Evolutionary conservation across 2,329 filamentous ascomycete genomes (phyloP), one percentile per base, ranked within the genome.

Genomic region (Nakataea oryzae): DNA sequence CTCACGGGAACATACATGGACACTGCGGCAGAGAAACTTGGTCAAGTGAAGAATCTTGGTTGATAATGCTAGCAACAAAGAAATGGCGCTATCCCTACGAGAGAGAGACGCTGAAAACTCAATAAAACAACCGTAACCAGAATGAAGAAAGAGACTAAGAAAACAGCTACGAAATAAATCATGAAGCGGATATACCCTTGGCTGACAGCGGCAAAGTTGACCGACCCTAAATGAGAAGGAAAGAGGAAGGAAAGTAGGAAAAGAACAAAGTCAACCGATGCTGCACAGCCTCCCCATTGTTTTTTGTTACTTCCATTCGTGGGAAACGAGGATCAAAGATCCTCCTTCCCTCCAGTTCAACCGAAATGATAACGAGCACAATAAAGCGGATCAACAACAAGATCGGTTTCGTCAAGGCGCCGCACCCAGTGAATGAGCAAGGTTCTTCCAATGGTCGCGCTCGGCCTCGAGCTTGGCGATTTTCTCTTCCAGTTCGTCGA

Each of bases 401-500:
- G 24, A 28, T 70, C 66, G 64, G 65, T 67, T 65, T 68, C 75
- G 64, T 73, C 73, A 62, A 81, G 71, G 47, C 26, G n/a, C n/a
- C n/a, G 59, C 41, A 55, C 59, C 54, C 28, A 56, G 34, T 41
- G 54, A 30, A 29, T 61, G 30, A 63, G 82, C 82, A 65, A 83
- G 72, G 66, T 75, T 75, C 79, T 86, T 87, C 85, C 85, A 88
- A 70, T 86, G 81, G 73, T 86, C 85, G 68, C 84, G 80, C 71
- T 87, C 85, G 54, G 81, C 79, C 73, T 87, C 81, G 30, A 93
- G 77, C 71, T 89, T 86, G 34, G 47, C 59, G 69, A 96, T 92
- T 69, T 84, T 81, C 54, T 82, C 82, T 78, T 96, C 89, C 57
- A 96, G 80, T 63, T 86, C 84, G 62, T 90, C 86, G 64, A 93